Base-by-base conservation (phyloP, 1,284 basidiomycete species). In the Cutaneotrichosporon sp. region DNA sequence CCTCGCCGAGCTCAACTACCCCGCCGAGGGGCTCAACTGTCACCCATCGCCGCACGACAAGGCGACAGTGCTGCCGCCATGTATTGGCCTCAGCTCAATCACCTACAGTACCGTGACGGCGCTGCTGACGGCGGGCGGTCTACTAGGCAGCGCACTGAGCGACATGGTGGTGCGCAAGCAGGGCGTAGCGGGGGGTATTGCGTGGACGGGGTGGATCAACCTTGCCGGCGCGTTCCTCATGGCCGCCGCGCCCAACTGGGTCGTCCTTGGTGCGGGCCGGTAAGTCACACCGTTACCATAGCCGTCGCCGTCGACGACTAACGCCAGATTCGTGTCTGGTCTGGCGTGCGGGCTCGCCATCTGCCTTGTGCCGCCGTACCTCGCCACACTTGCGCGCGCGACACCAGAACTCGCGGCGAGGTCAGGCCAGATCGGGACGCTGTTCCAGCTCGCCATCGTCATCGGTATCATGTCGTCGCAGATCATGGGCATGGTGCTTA, bases 391-490 rank as follows among this genome's bases (percentile, higher is more conserved):
- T 13, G 83, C 90, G 0, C 88, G 87, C 1, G 76, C 83, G 4
- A 61, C 63, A 33, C 56, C 54, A 7, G 48, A 62, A 51, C 48
- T 68, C 21, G 26, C 49, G 2, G 33, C 44, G 23, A 62, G 66
- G 34, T 63, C 66, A 13, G 69, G 60, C 13, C 52, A 53, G 49
- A 55, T 73, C 81, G 89, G 90, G 23, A 87, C 91, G 21, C 78
- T 93, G 36, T 90, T 90, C n/a, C 92, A 93, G 67, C 77, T 93
- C 35, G 85, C 82, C 23, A 88, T 92, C 64, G 88, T 91, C 33
- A 67, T 88, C 41, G 90, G 90, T 18, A 86, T 93, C 58, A 85
- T 90, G 79, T 71, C 82, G 21, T 86, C 88, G 0, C 90, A 92
- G 68, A 66, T 80, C 4, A 57, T 67, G 9, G 73, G 74, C 2